Base-by-base conservation (phyloP, 2,329 filamentous ascomycete genomes). In the Microsporum audouinii region DNA sequence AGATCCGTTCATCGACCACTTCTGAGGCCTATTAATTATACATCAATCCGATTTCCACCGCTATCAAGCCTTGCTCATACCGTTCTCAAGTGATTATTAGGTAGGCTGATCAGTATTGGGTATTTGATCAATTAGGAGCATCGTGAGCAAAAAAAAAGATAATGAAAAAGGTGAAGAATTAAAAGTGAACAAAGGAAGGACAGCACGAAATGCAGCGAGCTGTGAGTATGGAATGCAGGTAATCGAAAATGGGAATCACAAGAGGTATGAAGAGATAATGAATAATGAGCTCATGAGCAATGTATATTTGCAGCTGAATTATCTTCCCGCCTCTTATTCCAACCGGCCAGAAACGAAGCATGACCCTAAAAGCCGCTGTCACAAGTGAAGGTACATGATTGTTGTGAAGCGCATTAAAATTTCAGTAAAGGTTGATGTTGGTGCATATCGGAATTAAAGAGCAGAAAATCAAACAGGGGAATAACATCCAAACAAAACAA, bases 321-420 rank as follows among this genome's bases (percentile, higher is more conserved):
- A 53, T 53, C 27, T 53, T 27, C 49, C 49, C 33, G 38, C 29
- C 29, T 53, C 49, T 53, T 53, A 53, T 53, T 53, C 31, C 49
- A 53, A 53, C 49, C 49, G 29, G 31, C 49, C 49, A 53, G 49
- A 53, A 53, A 53, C 27, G 49, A 53, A 53, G 49, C 31, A 34
- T 53, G 49, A 53, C 49, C 49, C 49, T 53, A 53, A 34, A 53
- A 33, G 17, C 49, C 49, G 49, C 49, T 53, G 31, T 53, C 49
- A 53, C 49, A 53, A 53, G 49, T 53, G 27, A 53, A 53, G 27
- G 49, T 53, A 53, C 49, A 53, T 53, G 53, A 58, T 43, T 57
- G 57, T 36, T 39, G 51, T 53, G 27, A 59, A 51, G 17, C 55
- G 51, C 17, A 57, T 39, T 39, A 57, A 43, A 57, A 57, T 12